These are phyloP conservation scores for Carex parvula DNA, from an alignment of 176 grass and related monocot genomes.

Conservation along the genomic window DNA sequence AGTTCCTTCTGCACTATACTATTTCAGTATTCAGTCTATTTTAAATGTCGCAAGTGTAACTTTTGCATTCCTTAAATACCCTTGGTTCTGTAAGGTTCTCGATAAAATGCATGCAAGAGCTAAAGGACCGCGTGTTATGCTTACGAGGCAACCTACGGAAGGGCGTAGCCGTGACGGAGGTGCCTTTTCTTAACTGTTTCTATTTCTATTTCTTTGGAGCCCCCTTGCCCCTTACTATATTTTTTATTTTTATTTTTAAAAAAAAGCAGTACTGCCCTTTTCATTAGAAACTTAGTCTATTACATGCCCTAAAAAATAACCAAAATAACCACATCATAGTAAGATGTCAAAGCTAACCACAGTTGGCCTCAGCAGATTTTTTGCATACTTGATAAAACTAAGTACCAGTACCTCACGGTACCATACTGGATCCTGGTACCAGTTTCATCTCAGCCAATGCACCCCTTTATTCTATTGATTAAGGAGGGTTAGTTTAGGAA, in stretches of 20 bases:
- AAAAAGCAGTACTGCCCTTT: no score
- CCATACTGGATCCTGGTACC: no score
- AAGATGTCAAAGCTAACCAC: no score
- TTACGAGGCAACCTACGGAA: conserved; percentile 94
- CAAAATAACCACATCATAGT: no score
- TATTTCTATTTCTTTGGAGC: neutral
- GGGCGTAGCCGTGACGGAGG: conserved; percentile 93
- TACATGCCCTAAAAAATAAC: no score
- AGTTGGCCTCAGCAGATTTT: no score
- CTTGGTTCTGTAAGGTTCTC: conserved; percentile 51
- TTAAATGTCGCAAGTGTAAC: conserved; percentile 7
- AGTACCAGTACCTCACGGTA: no score
- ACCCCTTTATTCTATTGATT: neutral
- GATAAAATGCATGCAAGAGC: conserved; percentile 99
- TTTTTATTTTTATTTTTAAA: no score
- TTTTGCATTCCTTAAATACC: neutral
- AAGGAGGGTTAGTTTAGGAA: neutral
- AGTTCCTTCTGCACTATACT: neutral
- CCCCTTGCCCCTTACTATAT: neutral
- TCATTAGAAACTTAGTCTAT: no score
- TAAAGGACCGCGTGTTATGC: conserved; percentile 60
- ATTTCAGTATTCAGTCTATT: conserved; percentile 15
- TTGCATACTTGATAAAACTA: no score
- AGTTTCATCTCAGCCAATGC: no score
- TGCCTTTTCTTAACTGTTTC: conserved; percentile 27